phyloP scores from a whole-genome alignment of 164 flowering plant species.

The Tetracentron sinense region DNA sequence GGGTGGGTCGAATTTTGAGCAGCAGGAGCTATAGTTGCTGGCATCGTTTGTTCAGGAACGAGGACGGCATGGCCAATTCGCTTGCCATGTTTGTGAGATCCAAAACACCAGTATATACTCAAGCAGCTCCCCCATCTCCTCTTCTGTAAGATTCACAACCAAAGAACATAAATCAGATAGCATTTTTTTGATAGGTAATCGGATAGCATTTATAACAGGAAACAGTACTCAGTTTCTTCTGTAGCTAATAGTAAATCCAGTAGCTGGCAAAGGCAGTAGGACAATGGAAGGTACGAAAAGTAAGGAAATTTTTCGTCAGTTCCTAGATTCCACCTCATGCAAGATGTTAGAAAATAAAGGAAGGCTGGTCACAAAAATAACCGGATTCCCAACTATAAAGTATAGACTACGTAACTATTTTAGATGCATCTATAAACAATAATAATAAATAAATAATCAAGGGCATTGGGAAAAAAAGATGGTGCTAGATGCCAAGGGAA shows the following conservation, averaged over 20 bases:
- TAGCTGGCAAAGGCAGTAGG: not conserved
- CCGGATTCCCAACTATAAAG: not conserved
- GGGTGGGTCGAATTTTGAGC: conserved; percentile 38
- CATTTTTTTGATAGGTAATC: not conserved
- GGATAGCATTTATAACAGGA: not conserved
- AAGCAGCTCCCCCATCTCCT: conserved; percentile 79
- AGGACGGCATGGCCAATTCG: conserved; percentile 77
- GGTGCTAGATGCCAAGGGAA: not conserved
- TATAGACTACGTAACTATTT: not conserved
- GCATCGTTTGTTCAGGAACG: conserved; percentile 49
- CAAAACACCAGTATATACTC: conserved; percentile 87
- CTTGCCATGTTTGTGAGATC: conserved; percentile 50
- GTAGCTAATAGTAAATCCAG: not conserved
- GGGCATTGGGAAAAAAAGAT: too few relatives aligned
- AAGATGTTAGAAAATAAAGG: not conserved
- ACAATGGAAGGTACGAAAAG: not conserved
- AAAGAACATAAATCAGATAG: too few relatives aligned
- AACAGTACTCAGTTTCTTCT: too few relatives aligned
- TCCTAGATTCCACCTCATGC: not conserved
- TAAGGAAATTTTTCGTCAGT: too few relatives aligned
- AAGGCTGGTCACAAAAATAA: not conserved
- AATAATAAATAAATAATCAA: too few relatives aligned
- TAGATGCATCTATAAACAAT: not conserved
- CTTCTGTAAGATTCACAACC: conserved; percentile 43
- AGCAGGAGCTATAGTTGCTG: conserved; percentile 30